Conservation (phyloP, 73 alveolate genomes). For the Paramecium tetraurelia region DNA sequence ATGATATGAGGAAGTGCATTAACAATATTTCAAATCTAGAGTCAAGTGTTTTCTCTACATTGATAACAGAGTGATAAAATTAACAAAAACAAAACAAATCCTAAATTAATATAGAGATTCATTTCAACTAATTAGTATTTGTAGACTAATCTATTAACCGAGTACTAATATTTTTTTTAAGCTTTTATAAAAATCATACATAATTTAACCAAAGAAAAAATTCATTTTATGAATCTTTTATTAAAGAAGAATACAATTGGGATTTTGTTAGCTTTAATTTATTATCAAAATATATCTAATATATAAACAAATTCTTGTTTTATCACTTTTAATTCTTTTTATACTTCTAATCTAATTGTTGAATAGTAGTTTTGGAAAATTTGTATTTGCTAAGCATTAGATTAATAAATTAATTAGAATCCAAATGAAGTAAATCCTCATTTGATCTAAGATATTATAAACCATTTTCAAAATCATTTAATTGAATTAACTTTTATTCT, state of each 20-base stretch:
- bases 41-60: too few relatives aligned
- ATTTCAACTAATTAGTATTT: too few relatives aligned
- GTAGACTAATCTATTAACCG: too few relatives aligned
- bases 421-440: background rate
- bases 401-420: background rate
- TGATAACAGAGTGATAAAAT: too few relatives aligned
- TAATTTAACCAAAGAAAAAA: too few relatives aligned
- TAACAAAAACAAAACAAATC: too few relatives aligned
- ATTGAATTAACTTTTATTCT: background rate
- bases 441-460: background rate
- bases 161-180: too few relatives aligned
- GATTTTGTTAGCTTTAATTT: background rate
- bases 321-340: background rate
- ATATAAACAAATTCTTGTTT: background rate
- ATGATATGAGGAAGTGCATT: too few relatives aligned
- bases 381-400: background rate
- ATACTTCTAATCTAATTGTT: background rate
- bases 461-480: background rate
- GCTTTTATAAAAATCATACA: too few relatives aligned
- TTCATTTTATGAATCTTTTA: too few relatives aligned
- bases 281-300: background rate
- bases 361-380: background rate
- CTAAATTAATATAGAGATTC: too few relatives aligned
- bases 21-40: too few relatives aligned
- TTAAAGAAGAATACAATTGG: background rate